Percentiles rank a stretch among this genome's conserved stretches.
These are phyloP conservation scores for Paulownia fortunei DNA, from an alignment of 257 asterid species.

Conservation along the genomic window DNA sequence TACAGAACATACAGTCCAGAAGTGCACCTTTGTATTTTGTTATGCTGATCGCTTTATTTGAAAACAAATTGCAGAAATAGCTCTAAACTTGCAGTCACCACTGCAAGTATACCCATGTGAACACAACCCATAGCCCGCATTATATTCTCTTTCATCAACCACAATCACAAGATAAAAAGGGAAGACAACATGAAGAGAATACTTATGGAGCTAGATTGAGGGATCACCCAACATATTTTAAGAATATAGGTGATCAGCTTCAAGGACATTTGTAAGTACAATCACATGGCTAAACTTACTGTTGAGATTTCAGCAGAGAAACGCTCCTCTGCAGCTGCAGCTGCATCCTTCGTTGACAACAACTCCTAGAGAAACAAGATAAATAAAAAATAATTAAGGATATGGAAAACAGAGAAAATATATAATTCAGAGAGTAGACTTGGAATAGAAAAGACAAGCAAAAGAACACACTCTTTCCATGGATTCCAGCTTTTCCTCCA, in stretches of 20 bases:
- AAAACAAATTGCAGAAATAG: constrained; percentile 16
- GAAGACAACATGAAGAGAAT: not conserved
- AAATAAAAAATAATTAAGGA: not conserved
- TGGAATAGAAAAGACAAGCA: constrained; percentile 14
- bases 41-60: not conserved
- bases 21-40: not conserved
- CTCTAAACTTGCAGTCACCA: not conserved
- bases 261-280: not conserved
- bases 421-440: not conserved
- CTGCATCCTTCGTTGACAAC: constrained; percentile 67
- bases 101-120: not conserved
- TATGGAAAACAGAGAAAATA: constrained; percentile 1
- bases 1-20: not conserved
- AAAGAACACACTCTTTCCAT: constrained; percentile 60
- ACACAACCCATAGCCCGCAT: not conserved
- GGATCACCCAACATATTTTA: not conserved
- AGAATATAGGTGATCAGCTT: not conserved
- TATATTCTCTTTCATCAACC: not conserved
- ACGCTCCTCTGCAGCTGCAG: constrained; percentile 73
- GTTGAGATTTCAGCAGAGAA: constrained; percentile 80
- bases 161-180: constrained; percentile 8
- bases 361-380: constrained; percentile 59
- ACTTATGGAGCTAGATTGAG: not conserved
- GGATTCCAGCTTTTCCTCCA: constrained; percentile 80
- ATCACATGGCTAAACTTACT: constrained; percentile 44